phyloP scores from a whole-genome alignment of 2,329 filamentous ascomycete genomes.

The Aciculosporium take region DNA sequence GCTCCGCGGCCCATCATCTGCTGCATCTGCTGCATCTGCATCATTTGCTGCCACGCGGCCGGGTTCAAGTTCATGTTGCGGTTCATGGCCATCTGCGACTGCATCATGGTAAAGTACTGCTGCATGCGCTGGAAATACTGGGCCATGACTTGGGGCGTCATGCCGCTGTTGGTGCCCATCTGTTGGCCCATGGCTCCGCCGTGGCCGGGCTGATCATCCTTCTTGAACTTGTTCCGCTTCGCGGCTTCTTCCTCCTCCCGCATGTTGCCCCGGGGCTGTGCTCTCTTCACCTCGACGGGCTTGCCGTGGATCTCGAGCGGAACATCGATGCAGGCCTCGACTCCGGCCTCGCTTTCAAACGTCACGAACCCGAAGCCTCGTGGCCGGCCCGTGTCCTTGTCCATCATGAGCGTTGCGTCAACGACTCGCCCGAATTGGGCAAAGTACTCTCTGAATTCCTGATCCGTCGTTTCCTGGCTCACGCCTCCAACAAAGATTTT shows the following conservation, averaged over 20 bases:
- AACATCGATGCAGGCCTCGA: constrained; percentile 75
- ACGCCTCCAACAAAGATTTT: constrained; percentile 99
- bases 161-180: constrained; percentile 40
- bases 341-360: constrained; percentile 88
- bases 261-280: constrained; percentile 87
- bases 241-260: constrained; percentile 74
- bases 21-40: constrained; percentile 61
- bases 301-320: constrained; percentile 90
- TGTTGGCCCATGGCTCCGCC: constrained; percentile 25
- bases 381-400: constrained; percentile 96
- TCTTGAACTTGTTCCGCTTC: constrained; percentile 46
- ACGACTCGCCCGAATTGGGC: constrained; percentile 91
- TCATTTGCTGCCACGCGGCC: constrained; percentile 61
- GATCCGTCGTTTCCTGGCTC: constrained; percentile 90
- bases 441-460: constrained; percentile 94
- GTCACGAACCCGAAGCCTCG: constrained; percentile 96
- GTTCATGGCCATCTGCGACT: constrained; percentile 82
- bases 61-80: constrained; percentile 59
- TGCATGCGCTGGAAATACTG: constrained; percentile 99
- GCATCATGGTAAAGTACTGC: constrained; percentile 90
- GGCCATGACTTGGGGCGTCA: constrained; percentile 95
- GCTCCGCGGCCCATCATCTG: constrained; percentile 35
- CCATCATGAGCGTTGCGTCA: constrained; percentile 98
- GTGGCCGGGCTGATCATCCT: constrained; percentile 25
- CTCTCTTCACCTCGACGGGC: constrained; percentile 95